Conservation (phyloP, 257 asterid species). For the Paraleonurus japonicus region DNA sequence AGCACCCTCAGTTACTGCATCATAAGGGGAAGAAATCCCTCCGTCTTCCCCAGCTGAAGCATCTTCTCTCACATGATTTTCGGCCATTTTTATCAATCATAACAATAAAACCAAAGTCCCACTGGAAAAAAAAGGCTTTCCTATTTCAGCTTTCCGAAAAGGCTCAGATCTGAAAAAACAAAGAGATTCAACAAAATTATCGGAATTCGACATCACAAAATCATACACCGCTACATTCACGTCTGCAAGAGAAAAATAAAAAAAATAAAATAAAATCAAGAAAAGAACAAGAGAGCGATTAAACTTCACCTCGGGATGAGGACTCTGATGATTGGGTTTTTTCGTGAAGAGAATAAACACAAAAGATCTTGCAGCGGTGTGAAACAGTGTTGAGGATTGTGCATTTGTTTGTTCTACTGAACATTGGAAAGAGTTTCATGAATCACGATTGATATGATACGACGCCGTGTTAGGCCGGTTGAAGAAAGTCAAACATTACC, state of each 20-base stretch:
- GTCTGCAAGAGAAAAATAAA: background rate
- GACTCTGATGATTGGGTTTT: constrained; percentile 31
- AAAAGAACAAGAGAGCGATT: background rate
- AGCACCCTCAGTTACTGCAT: constrained; percentile 32
- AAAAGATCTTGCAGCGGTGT: constrained; percentile 46
- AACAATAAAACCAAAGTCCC: constrained; percentile 15
- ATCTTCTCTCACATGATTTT: constrained; percentile 39
- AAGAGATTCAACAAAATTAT: constrained; percentile 28
- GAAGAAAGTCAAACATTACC: background rate
- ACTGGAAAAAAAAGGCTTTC: too few species aligned
- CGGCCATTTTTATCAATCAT: constrained; percentile 62
- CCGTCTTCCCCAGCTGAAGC: constrained; percentile 52
- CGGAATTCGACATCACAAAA: constrained; percentile 24
- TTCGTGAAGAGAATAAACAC: constrained; percentile 21
- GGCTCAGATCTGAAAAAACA: constrained; percentile 50
- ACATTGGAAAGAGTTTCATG: constrained; percentile 21
- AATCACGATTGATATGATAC: constrained; percentile 27
- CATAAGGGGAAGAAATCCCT: constrained; percentile 28
- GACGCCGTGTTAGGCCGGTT: constrained; percentile 35
- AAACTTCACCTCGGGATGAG: constrained; percentile 33
- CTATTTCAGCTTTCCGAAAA: constrained; percentile 23
- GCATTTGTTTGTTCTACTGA: constrained; percentile 20
- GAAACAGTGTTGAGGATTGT: constrained; percentile 33
- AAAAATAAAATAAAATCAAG: background rate
- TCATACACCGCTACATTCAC: constrained; percentile 13